Evolutionary conservation across 139 green algal genomes (phyloP), one percentile per base, ranked within the genome.

Genomic region (Chlamydomonas eustigma): DNA sequence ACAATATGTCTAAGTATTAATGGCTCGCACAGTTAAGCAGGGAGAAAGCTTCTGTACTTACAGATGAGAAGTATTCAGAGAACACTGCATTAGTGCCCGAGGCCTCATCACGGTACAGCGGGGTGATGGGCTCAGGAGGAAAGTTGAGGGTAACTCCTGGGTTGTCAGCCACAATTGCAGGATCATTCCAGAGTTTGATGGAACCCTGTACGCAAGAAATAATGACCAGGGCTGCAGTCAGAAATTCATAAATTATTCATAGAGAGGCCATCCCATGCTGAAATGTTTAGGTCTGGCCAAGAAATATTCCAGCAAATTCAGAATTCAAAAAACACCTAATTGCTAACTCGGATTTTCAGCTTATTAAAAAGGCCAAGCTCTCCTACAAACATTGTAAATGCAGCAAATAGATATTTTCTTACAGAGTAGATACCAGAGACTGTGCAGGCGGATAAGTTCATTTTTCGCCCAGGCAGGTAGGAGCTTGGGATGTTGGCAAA

Each of bases 61-160:
- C 52, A 1, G 2, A 24, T 1, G 25, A 30, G 12, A 84, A 73
- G 58, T 84, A 84, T 34, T 73, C 38, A n/a, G 79, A 80, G 58
- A 84, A 73, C 6, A 81, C 71, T 8, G 75, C 63, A 18, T 76
- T 84, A 50, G 79, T 81, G 4, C 79, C 79, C 22, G 66, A 78
- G 70, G 18, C 39, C 1, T 38, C 36, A n/a, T 58, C 44, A 28
- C 79, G 75, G 63, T 78, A 84, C 22, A 78, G 51, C 28, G 73
- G 72, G 0, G 33, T 58, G 70, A 84, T 75, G 1, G 69, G 33
- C 35, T 76, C 6, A 24, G 70, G 36, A 25, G 79, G 74, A 28
- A 80, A 64, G 1, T 39, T 58, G 36, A 37, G 24, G 65, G 37
- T 36, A 12, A 70, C 2, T 24, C 36, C 68, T n/a, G 32, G 34